phyloP scores from a whole-genome alignment of 1,284 basidiomycete genomes.

The Boletus semigastroideus region DNA sequence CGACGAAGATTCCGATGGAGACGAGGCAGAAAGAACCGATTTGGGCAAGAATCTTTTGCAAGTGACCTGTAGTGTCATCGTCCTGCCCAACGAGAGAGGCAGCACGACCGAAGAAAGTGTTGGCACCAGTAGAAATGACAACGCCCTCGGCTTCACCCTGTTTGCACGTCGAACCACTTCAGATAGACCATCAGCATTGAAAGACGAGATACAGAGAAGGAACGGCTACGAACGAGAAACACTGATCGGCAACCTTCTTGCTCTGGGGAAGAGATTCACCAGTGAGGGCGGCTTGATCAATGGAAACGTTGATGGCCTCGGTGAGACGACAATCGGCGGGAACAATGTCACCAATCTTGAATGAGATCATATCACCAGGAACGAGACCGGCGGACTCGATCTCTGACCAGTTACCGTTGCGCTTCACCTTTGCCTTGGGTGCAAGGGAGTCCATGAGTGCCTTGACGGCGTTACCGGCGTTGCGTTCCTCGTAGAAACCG shows the following conservation, averaged over 20 bases:
- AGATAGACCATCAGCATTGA: slow-evolving; percentile 4
- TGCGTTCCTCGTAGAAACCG: slow-evolving; percentile 97
- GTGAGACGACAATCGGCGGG: slow-evolving; percentile 94
- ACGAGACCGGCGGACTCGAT: slow-evolving; percentile 88
- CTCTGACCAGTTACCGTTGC: slow-evolving; percentile 81
- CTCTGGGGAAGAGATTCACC: slow-evolving; percentile 91
- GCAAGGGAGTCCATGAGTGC: slow-evolving; percentile 99
- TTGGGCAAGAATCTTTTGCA: slow-evolving; percentile 96
- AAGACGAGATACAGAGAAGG: not conserved
- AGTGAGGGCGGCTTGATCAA: slow-evolving; percentile 95
- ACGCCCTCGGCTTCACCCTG: slow-evolving; percentile 97
- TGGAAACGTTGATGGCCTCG: slow-evolving; percentile 93
- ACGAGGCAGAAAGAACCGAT: slow-evolving; percentile 96
- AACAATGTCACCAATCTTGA: slow-evolving; percentile 98
- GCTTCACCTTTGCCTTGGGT: slow-evolving; percentile 93
- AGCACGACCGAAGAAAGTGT: slow-evolving; percentile 95
- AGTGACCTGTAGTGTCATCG: slow-evolving; percentile 94
- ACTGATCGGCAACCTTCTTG: slow-evolving; percentile 93
- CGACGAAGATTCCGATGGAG: slow-evolving; percentile 89
- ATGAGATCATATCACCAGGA: slow-evolving; percentile 91
- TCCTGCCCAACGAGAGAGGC: slow-evolving; percentile 95
- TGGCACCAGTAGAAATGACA: slow-evolving; percentile 93
- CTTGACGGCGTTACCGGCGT: slow-evolving; percentile 98
- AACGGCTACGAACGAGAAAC: slow-evolving; percentile 77
- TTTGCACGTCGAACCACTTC: slow-evolving; percentile 92